phyloP scores from a whole-genome alignment of 179 eudicot species.

The Camellia oleifera region DNA sequence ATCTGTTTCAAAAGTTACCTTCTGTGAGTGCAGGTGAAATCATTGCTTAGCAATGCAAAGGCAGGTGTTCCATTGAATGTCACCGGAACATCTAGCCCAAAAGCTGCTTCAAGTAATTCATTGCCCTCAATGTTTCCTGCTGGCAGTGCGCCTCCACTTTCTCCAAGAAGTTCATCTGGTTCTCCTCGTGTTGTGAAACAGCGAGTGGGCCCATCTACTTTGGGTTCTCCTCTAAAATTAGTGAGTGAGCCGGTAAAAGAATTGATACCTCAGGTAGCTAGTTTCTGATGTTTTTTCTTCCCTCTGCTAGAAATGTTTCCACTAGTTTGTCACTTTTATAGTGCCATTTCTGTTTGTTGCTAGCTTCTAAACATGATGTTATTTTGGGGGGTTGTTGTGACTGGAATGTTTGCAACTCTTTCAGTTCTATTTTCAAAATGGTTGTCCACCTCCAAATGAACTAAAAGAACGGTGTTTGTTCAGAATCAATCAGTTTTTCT shows the following conservation, averaged over 20 bases:
- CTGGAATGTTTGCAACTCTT: constrained; percentile 14
- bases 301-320: neutral
- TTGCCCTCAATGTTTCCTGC: constrained; percentile 96
- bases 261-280: constrained; percentile 79
- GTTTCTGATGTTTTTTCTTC: neutral
- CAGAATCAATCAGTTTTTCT: constrained; percentile 88
- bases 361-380: neutral
- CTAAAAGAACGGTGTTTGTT: constrained; percentile 77
- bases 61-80: constrained; percentile 67
- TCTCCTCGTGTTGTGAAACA: constrained; percentile 85
- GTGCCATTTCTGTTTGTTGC: neutral
- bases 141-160: constrained; percentile 95
- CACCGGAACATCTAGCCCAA: constrained; percentile 64
- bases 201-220: constrained; percentile 65
- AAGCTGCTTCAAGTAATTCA: constrained; percentile 60
- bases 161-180: constrained; percentile 95
- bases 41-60: constrained; percentile 80
- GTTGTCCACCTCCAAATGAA: constrained; percentile 90
- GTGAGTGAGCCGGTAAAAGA: constrained; percentile 82
- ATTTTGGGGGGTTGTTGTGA: constrained; percentile 12
- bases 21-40: constrained; percentile 58
- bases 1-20: neutral
- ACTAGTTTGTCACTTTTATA: neutral
- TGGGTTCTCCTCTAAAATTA: constrained; percentile 78
- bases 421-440: constrained; percentile 94